Base-by-base conservation (phyloP, 2,329 filamentous ascomycete genomes). In the Huntiella omanensis region DNA sequence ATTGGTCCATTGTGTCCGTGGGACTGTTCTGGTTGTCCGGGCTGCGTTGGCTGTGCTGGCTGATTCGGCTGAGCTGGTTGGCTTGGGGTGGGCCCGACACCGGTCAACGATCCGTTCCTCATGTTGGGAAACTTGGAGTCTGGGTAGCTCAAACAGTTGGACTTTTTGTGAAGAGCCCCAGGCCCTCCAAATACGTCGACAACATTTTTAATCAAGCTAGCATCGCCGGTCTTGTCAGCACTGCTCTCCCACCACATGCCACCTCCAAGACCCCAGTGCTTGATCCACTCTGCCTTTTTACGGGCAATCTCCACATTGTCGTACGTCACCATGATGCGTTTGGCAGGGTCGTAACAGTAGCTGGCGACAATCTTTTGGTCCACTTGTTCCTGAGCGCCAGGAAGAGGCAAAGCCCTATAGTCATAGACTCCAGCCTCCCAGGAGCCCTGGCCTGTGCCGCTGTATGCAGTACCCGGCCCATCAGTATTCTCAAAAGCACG, bases 171-270 rank as follows among this genome's bases (percentile, higher is more conserved):
- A 33, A 84, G 60, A 1, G 55, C 60, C 3, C 53, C 53, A 0
- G 61, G 57, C 0, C 76, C 75, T 13, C 76, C 78, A 8, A 83
- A 59, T 0, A 60, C 63, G 32, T 71, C 64, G 1, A 81, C 73
- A 12, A 79, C 75, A 11, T 70, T 77, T 5, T 60, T 64, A 47
- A 87, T 85, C 56, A 95, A 58, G 54, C 83, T 88, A 45, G 69
- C 61, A 0, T 68, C 64, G 0, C 75, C 77, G 2, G 61, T 57
- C 57, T 77, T 78, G 59, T 95, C 88, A 1, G 74, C 78, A 55
- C 80, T 88, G 55, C 76, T 83, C 64, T 95, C 87, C 86, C 86
- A 94, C 85, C 85, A 96, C 87, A 96, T 95, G n/a, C 73, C 84
- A 13, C 88, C 88, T 1, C 86, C 87, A 0, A 95, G 69, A 0